A percentile compares a stretch with the other conserved stretches of the same genome.
Evolutionary conservation across 306 rosid species (phyloP).

Genomic region (Lathyrus tuberosus): DNA sequence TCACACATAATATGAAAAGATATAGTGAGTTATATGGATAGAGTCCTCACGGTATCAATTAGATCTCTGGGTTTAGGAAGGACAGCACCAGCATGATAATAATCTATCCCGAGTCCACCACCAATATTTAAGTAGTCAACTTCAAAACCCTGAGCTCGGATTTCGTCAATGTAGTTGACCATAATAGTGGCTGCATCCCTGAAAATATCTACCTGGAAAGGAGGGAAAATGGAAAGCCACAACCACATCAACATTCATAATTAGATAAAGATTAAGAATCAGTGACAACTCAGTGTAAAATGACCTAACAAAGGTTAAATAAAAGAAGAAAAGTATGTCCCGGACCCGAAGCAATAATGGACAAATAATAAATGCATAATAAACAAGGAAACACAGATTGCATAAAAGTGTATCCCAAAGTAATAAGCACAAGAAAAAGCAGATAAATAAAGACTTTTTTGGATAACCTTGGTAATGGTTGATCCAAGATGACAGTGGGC

Average conservation of each 20-base stretch:
- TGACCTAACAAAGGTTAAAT: slow-evolving; percentile 13
- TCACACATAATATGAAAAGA: neutral
- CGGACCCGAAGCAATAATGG: neutral
- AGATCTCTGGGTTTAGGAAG: slow-evolving; percentile 92
- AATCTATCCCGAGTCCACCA: slow-evolving; percentile 96
- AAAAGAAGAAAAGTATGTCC: neutral
- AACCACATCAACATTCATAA: slow-evolving; percentile 25
- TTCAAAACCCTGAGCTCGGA: slow-evolving; percentile 89
- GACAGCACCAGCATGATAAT: slow-evolving; percentile 78
- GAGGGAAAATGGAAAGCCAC: neutral
- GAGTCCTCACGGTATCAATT: slow-evolving; percentile 71
- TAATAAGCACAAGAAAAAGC: neutral
- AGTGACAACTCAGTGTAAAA: slow-evolving; percentile 17
- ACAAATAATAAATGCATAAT: too few species aligned
- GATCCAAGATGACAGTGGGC: slow-evolving; percentile 98
- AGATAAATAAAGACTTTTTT: neutral
- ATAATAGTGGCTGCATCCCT: slow-evolving; percentile 87
- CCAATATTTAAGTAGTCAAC: slow-evolving; percentile 87
- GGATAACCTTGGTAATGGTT: slow-evolving; percentile 85
- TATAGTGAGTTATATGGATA: slow-evolving; percentile 18
- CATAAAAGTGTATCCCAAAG: neutral
- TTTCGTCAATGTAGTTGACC: slow-evolving; percentile 87
- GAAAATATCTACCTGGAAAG: slow-evolving; percentile 83
- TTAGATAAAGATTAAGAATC: slow-evolving; percentile 10
- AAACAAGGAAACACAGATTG: too few species aligned